phyloP scores from a whole-genome alignment of 805 yeast genomes.

The Vanderwaltozyma yarrowii region DNA sequence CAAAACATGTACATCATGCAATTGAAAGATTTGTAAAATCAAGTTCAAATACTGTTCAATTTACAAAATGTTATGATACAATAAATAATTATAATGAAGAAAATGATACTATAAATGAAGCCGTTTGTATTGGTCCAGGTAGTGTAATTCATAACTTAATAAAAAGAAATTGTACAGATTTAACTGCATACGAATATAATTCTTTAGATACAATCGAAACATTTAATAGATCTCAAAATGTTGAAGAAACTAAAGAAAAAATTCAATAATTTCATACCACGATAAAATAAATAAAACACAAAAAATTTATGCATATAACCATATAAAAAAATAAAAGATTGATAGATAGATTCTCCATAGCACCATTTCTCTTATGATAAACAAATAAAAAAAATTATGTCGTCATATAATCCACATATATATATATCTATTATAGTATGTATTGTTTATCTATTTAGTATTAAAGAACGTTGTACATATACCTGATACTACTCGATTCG shows the following conservation, averaged over 20 bases:
- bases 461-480: too few relatives aligned
- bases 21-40: slow-evolving; percentile 27
- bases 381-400: too few relatives aligned
- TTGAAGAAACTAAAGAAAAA: background rate
- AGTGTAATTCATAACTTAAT: slow-evolving; percentile 22
- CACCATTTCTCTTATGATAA: too few relatives aligned
- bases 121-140: slow-evolving; percentile 27
- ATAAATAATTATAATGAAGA: slow-evolving; percentile 7
- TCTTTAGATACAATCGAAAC: slow-evolving; percentile 20
- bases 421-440: too few relatives aligned
- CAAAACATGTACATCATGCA: slow-evolving; percentile 21
- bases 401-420: too few relatives aligned
- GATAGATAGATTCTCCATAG: too few relatives aligned
- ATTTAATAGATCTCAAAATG: slow-evolving; percentile 5
- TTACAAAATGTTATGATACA: slow-evolving; percentile 26
- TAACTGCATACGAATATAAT: slow-evolving; percentile 17
- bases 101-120: slow-evolving; percentile 5
- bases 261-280: too few relatives aligned
- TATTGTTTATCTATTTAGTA: too few relatives aligned
- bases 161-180: slow-evolving; percentile 18
- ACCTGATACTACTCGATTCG: too few relatives aligned
- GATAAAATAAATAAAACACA: too few relatives aligned
- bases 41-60: slow-evolving; percentile 26
- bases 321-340: too few relatives aligned
- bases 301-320: too few relatives aligned